A percentile compares a stretch with the other conserved stretches of the same genome.
Evolutionary conservation across 345 rosid species (phyloP).

Genomic region (Ricinus communis): DNA sequence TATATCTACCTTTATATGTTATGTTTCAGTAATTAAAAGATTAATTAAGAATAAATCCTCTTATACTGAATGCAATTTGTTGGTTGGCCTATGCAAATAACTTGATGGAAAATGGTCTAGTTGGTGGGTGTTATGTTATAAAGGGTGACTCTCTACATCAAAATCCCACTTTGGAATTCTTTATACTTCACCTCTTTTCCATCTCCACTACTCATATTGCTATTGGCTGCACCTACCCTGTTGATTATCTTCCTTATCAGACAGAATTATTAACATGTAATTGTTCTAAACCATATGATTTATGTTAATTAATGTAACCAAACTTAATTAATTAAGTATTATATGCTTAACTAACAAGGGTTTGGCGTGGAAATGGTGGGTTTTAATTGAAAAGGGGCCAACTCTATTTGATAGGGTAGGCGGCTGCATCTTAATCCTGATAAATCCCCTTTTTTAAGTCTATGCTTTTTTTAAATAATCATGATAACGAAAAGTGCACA

Average conservation of each 20-base stretch:
- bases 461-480: not conserved
- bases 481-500: not conserved
- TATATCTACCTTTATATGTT: no score
- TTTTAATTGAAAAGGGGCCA: not conserved
- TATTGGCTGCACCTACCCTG: no score
- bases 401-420: conserved; percentile 3
- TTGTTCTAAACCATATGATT: not conserved
- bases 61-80: not conserved
- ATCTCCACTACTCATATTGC: not conserved
- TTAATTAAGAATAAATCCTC: no score
- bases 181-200: not conserved
- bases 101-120: not conserved
- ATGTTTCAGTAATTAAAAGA: no score
- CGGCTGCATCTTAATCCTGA: not conserved
- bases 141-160: conserved; percentile 21
- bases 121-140: conserved; percentile 14
- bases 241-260: not conserved
- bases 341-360: not conserved
- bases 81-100: not conserved
- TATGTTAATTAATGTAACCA: not conserved
- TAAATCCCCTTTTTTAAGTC: not conserved
- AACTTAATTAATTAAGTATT: no score
- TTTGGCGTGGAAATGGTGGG: conserved; percentile 1
- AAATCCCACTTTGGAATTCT: conserved; percentile 16
- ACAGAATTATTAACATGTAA: not conserved